phyloP scores from a whole-genome alignment of 2,329 filamentous ascomycete species.

The Cryphonectria parasitica region DNA sequence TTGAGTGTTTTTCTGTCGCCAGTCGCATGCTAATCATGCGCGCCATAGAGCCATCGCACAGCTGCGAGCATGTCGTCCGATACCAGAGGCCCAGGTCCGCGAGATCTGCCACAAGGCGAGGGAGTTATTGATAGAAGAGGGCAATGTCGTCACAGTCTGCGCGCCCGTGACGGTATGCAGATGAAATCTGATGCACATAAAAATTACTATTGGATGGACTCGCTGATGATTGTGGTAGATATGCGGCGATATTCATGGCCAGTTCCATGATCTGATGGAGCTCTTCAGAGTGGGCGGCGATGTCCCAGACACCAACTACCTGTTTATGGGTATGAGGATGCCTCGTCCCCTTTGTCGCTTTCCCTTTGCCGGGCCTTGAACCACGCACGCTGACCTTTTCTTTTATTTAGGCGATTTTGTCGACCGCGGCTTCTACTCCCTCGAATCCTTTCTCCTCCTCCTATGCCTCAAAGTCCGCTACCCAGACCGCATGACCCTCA shows the following conservation, averaged over 20 bases:
- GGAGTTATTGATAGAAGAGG: slow-evolving; percentile 95
- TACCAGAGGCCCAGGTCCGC: slow-evolving; percentile 92
- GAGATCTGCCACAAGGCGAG: slow-evolving; percentile 97
- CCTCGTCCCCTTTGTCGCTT: background rate
- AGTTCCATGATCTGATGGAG: slow-evolving; percentile 97
- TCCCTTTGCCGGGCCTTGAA: slow-evolving; percentile 11
- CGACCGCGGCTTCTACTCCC: slow-evolving; percentile 95
- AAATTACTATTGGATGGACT: background rate
- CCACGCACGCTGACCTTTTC: background rate
- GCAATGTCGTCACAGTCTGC: slow-evolving; percentile 93
- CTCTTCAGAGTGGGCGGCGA: slow-evolving; percentile 92
- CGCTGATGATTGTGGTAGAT: slow-evolving; percentile 56
- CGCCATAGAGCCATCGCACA: slow-evolving; percentile 82
- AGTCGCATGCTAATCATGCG: slow-evolving; percentile 30
- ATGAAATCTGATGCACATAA: background rate
- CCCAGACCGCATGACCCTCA: slow-evolving; percentile 94
- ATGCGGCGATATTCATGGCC: slow-evolving; percentile 95
- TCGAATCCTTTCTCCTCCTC: slow-evolving; percentile 94
- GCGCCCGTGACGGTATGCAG: slow-evolving; percentile 83
- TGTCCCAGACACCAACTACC: slow-evolving; percentile 92
- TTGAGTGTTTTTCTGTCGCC: background rate
- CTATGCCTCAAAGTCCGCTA: slow-evolving; percentile 97
- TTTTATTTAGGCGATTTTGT: slow-evolving; percentile 79
- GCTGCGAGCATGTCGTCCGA: slow-evolving; percentile 91
- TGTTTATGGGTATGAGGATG: slow-evolving; percentile 79